These are phyloP conservation scores for Aspergillus ruber DNA, from an alignment of 2,329 filamentous ascomycete species.

Conservation along the genomic window DNA sequence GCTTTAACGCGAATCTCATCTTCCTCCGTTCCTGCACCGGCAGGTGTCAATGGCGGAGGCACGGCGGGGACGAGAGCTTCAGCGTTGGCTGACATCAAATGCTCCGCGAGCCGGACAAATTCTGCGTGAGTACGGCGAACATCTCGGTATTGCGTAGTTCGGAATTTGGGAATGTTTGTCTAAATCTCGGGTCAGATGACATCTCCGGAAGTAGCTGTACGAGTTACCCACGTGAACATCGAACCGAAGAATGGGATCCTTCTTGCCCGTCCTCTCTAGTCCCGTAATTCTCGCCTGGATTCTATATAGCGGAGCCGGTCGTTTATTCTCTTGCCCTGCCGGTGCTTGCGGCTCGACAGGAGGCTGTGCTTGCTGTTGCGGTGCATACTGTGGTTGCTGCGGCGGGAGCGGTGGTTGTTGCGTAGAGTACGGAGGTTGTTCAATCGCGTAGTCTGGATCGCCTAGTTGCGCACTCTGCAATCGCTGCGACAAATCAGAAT, in stretches of 20 bases:
- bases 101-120: constrained; percentile 91
- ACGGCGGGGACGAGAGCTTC: constrained; percentile 92
- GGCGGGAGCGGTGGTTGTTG: constrained; percentile 32
- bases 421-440: constrained; percentile 30
- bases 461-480: constrained; percentile 36
- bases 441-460: constrained; percentile 31
- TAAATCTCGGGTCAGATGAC: constrained; percentile 32
- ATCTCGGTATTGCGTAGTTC: constrained; percentile 96
- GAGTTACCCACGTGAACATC: constrained; percentile 76
- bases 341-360: constrained; percentile 46
- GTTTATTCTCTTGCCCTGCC: constrained; percentile 29
- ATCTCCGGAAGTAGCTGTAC: neutral
- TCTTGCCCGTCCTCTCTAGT: constrained; percentile 85
- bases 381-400: constrained; percentile 27
- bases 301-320: constrained; percentile 65
- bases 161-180: constrained; percentile 98
- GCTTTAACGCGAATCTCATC: constrained; percentile 86
- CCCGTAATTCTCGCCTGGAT: constrained; percentile 93
- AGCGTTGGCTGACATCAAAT: constrained; percentile 94
- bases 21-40: constrained; percentile 91
- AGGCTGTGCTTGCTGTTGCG: constrained; percentile 34
- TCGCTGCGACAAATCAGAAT: constrained; percentile 37
- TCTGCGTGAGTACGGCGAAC: constrained; percentile 92
- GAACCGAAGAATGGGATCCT: constrained; percentile 89
- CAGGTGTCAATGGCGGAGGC: constrained; percentile 87